Evolutionary conservation across 495 filamentous ascomycete genomes (phyloP), one percentile per base, ranked within the genome.

Genomic region (Penicillium antarcticum): DNA sequence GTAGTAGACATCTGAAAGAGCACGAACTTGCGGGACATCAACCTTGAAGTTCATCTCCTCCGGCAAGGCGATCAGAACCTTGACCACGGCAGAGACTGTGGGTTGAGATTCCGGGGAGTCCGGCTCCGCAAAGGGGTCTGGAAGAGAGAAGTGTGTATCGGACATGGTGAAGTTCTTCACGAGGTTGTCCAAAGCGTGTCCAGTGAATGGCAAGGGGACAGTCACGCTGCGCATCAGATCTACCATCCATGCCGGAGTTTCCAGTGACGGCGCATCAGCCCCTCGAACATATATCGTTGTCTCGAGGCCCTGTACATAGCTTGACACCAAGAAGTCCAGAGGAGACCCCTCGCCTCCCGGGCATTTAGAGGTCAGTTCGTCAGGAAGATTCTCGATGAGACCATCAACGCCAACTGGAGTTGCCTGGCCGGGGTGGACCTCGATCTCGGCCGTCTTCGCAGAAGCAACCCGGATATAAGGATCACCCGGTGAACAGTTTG

Each of bases 131-230:
- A 84, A 79, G 12, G 86, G 86, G 58, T 88, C 77, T 1, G 94
- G 94, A 37, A 98, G 71, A 24, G 76, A 81, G 66, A 98, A 94
- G 57, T 91, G 82, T 8, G 92, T 89, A 64, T 96, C 80, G 2
- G 83, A 80, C 58, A 96, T 74, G 29, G 87, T 86, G 65, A 98
- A 95, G 47, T 90, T 91, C 49, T 83, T 85, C 63, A 98, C 85
- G 16, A 95, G 62, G 55, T 88, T 82, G 44, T 88, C 90, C 56
- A 97, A 80, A 3, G 82, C 81, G 48, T 85, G 81, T 14, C 90
- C 91, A 0, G 89, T 87, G 42, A 97, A 88, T 7, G 88, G 83
- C 33, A 96, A 73, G 2, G 92, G 92, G 7, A 98, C 77, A 4
- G 87, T 91, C 57, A 97, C 79, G 60, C 85, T 90, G 41, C 82